Evolutionary conservation across 192 early-diverging fungal genomes (phyloP).

Genomic region (Gonapodya sp.): DNA sequence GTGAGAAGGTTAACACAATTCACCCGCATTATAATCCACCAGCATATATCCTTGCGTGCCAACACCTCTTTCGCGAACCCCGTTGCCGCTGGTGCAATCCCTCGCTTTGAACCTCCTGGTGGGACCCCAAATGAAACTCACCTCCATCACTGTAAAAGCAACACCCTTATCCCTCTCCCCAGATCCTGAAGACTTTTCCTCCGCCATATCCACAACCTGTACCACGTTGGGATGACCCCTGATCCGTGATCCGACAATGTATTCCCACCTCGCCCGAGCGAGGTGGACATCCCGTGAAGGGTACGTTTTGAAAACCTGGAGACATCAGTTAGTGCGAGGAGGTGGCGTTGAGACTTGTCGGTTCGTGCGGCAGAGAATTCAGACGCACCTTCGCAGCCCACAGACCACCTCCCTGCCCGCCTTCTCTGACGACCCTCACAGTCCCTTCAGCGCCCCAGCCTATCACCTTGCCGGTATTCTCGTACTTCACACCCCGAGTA

Average conservation of each 20-base stretch:
- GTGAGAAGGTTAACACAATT: neutral
- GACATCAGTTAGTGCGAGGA: neutral
- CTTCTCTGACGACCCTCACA: neutral
- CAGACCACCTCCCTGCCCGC: neutral
- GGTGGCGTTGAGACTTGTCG: no score
- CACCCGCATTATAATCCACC: neutral
- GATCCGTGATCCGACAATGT: neutral
- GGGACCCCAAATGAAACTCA: no score
- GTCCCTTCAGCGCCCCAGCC: slow-evolving; percentile 9
- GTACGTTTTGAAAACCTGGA: neutral
- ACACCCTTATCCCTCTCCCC: neutral
- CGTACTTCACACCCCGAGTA: neutral
- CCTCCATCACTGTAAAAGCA: slow-evolving; percentile 9
- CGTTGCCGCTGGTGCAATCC: no score
- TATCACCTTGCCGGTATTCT: neutral
- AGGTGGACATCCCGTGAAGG: neutral
- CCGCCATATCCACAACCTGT: neutral
- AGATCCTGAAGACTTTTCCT: no score
- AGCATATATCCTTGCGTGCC: neutral
- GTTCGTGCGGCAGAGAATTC: no score
- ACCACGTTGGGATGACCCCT: slow-evolving; percentile 3
- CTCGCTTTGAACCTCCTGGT: no score
- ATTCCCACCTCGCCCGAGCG: neutral
- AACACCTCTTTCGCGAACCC: no score
- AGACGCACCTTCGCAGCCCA: neutral